phyloP scores from a whole-genome alignment of 768 basidiomycete species.

The Tulasnella calospora region DNA sequence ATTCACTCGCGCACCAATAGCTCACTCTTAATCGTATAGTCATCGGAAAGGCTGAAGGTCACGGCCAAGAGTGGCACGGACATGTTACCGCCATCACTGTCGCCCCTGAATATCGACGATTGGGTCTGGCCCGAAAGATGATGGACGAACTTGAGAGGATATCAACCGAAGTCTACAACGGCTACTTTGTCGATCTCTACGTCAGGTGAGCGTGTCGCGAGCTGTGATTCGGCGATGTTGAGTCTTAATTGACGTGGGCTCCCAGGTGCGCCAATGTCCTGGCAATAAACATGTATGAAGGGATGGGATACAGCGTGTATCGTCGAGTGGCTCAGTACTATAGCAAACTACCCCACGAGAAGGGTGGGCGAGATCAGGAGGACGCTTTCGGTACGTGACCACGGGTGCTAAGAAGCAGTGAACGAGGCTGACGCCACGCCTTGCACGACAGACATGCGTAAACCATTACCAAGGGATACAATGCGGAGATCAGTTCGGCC shows the following conservation, averaged over 20 bases:
- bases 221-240: constrained; percentile 29
- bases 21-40: constrained; percentile 46
- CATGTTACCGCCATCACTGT: constrained; percentile 95
- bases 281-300: constrained; percentile 89
- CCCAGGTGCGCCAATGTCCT: constrained; percentile 63
- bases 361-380: constrained; percentile 75
- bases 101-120: constrained; percentile 85
- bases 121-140: constrained; percentile 81
- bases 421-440: constrained; percentile 28
- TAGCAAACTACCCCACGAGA: constrained; percentile 61
- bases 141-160: constrained; percentile 81
- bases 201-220: constrained; percentile 48
- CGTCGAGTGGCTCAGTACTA: constrained; percentile 88
- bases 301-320: constrained; percentile 89
- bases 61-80: constrained; percentile 73
- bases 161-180: constrained; percentile 73
- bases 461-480: constrained; percentile 41
- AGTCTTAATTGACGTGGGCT: neutral
- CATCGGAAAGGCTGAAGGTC: constrained; percentile 88
- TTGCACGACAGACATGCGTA: constrained; percentile 43
- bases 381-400: constrained; percentile 77
- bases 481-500: constrained; percentile 36
- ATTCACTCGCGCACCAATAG: neutral
- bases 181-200: constrained; percentile 92
- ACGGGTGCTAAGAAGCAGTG: neutral